Conservation (phyloP, 345 rosid genomes). For the Salix exigua region DNA sequence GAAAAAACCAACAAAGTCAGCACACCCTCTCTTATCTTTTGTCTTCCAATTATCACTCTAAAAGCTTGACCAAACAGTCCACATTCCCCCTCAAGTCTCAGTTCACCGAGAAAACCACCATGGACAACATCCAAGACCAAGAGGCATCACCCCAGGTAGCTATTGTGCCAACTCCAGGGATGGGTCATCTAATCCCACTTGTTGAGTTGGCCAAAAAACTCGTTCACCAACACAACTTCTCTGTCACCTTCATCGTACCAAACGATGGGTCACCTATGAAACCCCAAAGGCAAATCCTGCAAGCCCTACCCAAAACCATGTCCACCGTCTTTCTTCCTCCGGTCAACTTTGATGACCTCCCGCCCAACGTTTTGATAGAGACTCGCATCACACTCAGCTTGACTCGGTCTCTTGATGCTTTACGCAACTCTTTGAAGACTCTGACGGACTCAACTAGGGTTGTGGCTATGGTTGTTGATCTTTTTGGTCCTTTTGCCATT, state of each 20-base stretch:
- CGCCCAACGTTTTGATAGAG: slow-evolving; percentile 19
- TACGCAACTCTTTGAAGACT: slow-evolving; percentile 25
- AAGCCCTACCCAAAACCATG: slow-evolving; percentile 36
- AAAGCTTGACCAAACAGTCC: too few species aligned
- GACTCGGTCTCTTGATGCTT: slow-evolving; percentile 34
- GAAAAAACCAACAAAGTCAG: too few species aligned
- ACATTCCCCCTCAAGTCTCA: not conserved
- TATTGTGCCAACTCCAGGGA: slow-evolving; percentile 40
- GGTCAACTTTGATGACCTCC: slow-evolving; percentile 33
- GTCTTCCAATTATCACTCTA: too few species aligned
- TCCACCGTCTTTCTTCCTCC: slow-evolving; percentile 40
- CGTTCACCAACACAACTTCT: slow-evolving; percentile 17
- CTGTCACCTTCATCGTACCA: slow-evolving; percentile 39
- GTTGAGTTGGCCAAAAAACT: slow-evolving; percentile 41
- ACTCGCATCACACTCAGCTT: slow-evolving; percentile 32
- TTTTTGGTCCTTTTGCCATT: slow-evolving; percentile 38
- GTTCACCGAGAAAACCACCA: not conserved
- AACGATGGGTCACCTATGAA: slow-evolving; percentile 23
- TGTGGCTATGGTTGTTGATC: slow-evolving; percentile 36
- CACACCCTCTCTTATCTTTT: too few species aligned
- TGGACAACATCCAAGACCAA: slow-evolving; percentile 1
- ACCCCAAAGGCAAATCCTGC: slow-evolving; percentile 27
- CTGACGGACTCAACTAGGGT: slow-evolving; percentile 16
- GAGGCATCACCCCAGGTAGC: slow-evolving; percentile 8
- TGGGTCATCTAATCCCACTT: slow-evolving; percentile 54